phyloP scores from a whole-genome alignment of 805 yeast species.

The Barnettozyma vustinii region DNA sequence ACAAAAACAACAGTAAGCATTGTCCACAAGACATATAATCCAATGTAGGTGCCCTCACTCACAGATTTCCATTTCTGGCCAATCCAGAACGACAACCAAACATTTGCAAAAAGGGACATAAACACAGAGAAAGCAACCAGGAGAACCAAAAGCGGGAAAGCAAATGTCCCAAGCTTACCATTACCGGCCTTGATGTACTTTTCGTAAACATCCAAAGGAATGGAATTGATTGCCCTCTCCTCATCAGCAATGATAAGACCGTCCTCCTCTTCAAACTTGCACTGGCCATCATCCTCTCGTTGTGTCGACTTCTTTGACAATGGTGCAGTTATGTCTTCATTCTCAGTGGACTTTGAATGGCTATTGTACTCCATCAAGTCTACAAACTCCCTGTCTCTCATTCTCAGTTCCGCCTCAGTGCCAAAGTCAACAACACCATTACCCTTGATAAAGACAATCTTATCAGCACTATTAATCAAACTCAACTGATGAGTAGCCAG shows the following conservation, averaged over 20 bases:
- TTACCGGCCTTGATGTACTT: constrained; percentile 34
- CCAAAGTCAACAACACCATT: constrained; percentile 64
- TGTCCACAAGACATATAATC: constrained; percentile 51
- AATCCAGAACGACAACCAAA: constrained; percentile 78
- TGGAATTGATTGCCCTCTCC: constrained; percentile 34
- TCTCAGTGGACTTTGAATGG: not conserved
- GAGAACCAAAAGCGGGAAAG: constrained; percentile 19
- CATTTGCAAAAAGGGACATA: constrained; percentile 57
- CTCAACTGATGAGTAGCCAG: constrained; percentile 81
- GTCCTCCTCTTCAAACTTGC: constrained; percentile 11
- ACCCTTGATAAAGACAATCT: constrained; percentile 54
- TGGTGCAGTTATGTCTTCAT: not conserved
- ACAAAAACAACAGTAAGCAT: constrained; percentile 40
- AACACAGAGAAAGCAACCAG: constrained; percentile 32
- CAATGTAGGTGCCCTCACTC: constrained; percentile 55
- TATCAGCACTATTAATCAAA: constrained; percentile 59
- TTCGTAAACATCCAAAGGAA: constrained; percentile 30
- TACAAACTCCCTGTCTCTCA: constrained; percentile 40
- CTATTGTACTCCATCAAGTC: constrained; percentile 39
- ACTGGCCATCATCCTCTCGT: not conserved
- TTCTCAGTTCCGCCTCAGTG: constrained; percentile 46
- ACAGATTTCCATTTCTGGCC: constrained; percentile 41
- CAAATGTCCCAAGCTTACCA: constrained; percentile 31
- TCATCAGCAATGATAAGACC: constrained; percentile 24
- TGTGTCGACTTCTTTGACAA: constrained; percentile 1